Base-by-base conservation (phyloP, 495 filamentous ascomycete genomes). In the Lasiosphaeria miniovina region DNA sequence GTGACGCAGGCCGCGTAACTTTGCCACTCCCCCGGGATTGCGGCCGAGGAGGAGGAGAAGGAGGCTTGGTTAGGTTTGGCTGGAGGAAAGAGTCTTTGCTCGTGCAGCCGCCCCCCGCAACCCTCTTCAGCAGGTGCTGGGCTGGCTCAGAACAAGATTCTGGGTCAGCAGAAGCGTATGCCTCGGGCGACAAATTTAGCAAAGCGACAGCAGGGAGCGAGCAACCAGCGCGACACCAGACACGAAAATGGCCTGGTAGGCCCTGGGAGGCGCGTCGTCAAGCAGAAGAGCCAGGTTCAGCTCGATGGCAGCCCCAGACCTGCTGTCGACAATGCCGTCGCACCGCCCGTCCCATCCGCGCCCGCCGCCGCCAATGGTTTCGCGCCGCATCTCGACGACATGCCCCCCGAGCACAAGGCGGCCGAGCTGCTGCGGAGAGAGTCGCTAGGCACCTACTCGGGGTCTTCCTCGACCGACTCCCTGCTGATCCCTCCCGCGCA, bases 161-260 rank as follows among this genome's bases (percentile, higher is more conserved):
- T 79, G 77, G 74, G 77, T 77, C 75, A 63, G 68, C 70, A 74
- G 65, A 76, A 77, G 77, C 77, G 78, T 75, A 91, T 91, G 89
- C 86, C 88, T 86, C 86, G 85, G 76, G 73, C 74, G 68, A 83
- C 85, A 79, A 80, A 61, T 66, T 77, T 84, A 75, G 76, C 84
- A 76, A 88, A 88, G 82, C 80, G 82, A 84, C 80, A 82, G 71
- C 75, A 82, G 77, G 82, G 82, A 79, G 75, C 81, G 67, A 80
- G 79, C 70, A 86, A 83, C 75, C 77, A 81, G 71, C 84, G 86
- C 76, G 90, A 89, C 80, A 90, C 85, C 70, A 84, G 88, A 69
- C 87, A 93, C 74, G 91, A 96, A 76, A 91, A 88, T 87, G 91
- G 92, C 66, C 77, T 90, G 65, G 88, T 89, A 78, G 85, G 85